Conservation (phyloP, 2,329 filamentous ascomycete species). For the Eutypella sp. region DNA sequence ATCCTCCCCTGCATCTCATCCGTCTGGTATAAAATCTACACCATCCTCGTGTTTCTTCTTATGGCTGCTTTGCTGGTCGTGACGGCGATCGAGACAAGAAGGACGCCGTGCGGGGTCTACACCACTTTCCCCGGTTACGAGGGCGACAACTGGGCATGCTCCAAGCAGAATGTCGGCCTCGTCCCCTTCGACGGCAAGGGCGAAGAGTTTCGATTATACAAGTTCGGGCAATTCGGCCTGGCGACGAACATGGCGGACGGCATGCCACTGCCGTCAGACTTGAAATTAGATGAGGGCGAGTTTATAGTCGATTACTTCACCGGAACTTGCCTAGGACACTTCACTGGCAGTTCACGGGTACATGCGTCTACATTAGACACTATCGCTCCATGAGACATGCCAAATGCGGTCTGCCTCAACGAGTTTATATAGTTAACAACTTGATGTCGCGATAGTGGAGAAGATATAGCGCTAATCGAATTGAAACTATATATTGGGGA, state of each 20-base stretch:
- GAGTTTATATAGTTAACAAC: too few relatives aligned
- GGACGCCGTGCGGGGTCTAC: neutral
- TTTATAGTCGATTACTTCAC: neutral
- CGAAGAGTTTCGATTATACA: neutral
- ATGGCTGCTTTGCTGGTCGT: neutral
- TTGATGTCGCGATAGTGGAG: too few relatives aligned
- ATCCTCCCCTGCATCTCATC: constrained; percentile 5
- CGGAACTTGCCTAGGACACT: neutral
- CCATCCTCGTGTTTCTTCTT: neutral
- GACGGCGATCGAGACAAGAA: neutral
- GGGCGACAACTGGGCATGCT: neutral
- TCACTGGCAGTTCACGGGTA: neutral
- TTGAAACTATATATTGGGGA: too few relatives aligned
- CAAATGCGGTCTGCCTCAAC: too few relatives aligned
- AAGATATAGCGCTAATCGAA: too few relatives aligned
- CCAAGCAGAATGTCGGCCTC: neutral
- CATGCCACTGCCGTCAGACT: neutral
- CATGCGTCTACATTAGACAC: neutral
- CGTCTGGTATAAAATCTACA: constrained; percentile 3
- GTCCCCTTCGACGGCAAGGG: neutral
- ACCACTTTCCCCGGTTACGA: constrained; percentile 1
- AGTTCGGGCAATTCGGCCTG: neutral
- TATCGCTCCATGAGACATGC: too few relatives aligned
- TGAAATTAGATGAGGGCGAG: neutral
- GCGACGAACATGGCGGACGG: neutral